Evolutionary conservation across 305 asterid genomes (phyloP).

Genomic region (Fraxinus ornus): DNA sequence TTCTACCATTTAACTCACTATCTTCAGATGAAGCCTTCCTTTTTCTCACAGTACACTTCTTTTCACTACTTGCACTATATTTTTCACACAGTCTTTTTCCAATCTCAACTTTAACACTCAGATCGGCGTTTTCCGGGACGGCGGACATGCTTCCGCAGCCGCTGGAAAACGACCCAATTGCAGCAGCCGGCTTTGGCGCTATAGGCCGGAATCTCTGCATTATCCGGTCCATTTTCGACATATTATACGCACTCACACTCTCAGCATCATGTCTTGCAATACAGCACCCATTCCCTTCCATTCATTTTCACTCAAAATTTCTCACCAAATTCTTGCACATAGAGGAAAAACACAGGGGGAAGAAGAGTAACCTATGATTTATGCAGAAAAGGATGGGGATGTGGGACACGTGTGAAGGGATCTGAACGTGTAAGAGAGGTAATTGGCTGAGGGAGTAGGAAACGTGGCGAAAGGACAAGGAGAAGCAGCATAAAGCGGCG

Average conservation of each 20-base stretch:
- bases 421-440: conserved; percentile 29
- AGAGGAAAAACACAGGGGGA: background rate
- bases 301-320: conserved; percentile 27
- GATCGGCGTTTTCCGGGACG: conserved; percentile 23
- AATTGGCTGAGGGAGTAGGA: conserved; percentile 22
- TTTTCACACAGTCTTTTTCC: conserved; percentile 31
- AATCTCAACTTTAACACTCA: conserved; percentile 18
- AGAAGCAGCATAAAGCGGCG: conserved; percentile 15
- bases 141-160: conserved; percentile 24
- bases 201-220: conserved; percentile 67
- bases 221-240: conserved; percentile 49
- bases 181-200: conserved; percentile 62
- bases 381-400: background rate
- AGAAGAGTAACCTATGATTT: background rate
- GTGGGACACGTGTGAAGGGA: background rate
- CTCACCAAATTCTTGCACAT: background rate
- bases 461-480: conserved; percentile 28
- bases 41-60: conserved; percentile 16
- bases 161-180: conserved; percentile 26
- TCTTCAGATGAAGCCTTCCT: conserved; percentile 33
- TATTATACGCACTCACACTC: conserved; percentile 35
- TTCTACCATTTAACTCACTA: conserved; percentile 6
- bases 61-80: conserved; percentile 1
- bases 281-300: conserved; percentile 71
- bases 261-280: conserved; percentile 48